Base-by-base conservation (phyloP, 805 yeast genomes). In the Candida sithepensis region DNA sequence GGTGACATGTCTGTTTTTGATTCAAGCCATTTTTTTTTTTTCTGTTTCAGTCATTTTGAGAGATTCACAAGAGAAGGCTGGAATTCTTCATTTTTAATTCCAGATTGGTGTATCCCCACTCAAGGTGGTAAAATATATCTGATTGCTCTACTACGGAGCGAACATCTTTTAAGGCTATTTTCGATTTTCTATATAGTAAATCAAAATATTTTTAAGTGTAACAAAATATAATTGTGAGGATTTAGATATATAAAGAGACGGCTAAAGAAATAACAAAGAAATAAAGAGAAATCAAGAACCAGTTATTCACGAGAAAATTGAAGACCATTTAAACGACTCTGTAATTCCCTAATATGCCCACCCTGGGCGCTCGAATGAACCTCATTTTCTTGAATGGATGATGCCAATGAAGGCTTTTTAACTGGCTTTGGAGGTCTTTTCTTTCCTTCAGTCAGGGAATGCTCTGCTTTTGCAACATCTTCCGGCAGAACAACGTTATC, bases 361-460 rank as follows among this genome's bases (percentile, higher is more conserved):
- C 64, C 67, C 3, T 36, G 49, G 6, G 63, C 64, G 16, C 50
- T 38, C 13, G 50, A 34, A 34, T 34, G 38, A n/a, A 18, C 10
- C 14, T 43, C 18, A 18, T 24, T 14, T 3, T 47, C 20, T 6
- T 36, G 39, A 21, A 54, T 19, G 26, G 44, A 38, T 46, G 44
- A 14, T 44, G 51, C 34, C 21, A 30, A 12, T 12, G 28, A 32
- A 12, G 64, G 56, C 45, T 68, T 67, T 50, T 70, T 74, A 2
- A 56, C 48, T 1, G 78, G 78, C 38, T 71, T 73, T 32, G 76
- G 75, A 12, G 75, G 61, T 45, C 66, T 67, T 53, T 65, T 68
- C 14, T 47, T 48, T 21, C 44, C 5, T 22, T 38, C 38, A 13
- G 37, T 42, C 20, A n/a, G 14, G 4, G 34, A 12, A 21, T 16